Percentiles rank a stretch among this genome's conserved stretches.
phyloP scores from a whole-genome alignment of 2,329 filamentous ascomycete species.

The Thermochaetoides dissita region DNA sequence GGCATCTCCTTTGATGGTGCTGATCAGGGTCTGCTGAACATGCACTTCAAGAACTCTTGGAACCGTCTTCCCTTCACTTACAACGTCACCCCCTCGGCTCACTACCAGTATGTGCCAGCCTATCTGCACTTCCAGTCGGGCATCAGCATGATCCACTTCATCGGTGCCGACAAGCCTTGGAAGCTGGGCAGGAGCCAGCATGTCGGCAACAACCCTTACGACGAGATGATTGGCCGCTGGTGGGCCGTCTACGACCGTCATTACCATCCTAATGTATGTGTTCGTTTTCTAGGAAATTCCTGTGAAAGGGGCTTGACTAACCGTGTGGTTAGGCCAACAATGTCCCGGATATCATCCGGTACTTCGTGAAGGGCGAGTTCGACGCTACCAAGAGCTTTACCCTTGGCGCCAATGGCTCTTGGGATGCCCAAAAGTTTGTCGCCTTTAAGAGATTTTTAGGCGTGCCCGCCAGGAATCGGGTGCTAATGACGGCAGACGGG shows the following conservation, averaged over 20 bases:
- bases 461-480: no score
- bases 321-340: conserved; percentile 2
- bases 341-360: conserved; percentile 30
- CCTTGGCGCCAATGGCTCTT: conserved; percentile 23
- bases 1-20: conserved; percentile 94
- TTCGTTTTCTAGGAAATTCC: conserved; percentile 1
- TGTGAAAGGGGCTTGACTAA: conserved; percentile 1
- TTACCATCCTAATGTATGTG: conserved; percentile 44
- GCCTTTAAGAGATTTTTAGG: neutral
- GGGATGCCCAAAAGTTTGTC: conserved; percentile 38
- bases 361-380: conserved; percentile 41
- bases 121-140: conserved; percentile 84
- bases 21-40: conserved; percentile 89
- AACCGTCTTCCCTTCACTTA: conserved; percentile 87
- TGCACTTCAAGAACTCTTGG: conserved; percentile 75
- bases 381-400: conserved; percentile 21
- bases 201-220: conserved; percentile 50
- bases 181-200: conserved; percentile 43
- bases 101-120: conserved; percentile 94
- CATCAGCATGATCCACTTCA: conserved; percentile 89
- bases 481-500: no score
- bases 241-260: conserved; percentile 90
- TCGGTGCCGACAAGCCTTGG: conserved; percentile 87
- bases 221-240: conserved; percentile 77
- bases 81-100: conserved; percentile 90